Conservation (phyloP, 108 stramenopile species). For the Parietichytrium sp. region DNA sequence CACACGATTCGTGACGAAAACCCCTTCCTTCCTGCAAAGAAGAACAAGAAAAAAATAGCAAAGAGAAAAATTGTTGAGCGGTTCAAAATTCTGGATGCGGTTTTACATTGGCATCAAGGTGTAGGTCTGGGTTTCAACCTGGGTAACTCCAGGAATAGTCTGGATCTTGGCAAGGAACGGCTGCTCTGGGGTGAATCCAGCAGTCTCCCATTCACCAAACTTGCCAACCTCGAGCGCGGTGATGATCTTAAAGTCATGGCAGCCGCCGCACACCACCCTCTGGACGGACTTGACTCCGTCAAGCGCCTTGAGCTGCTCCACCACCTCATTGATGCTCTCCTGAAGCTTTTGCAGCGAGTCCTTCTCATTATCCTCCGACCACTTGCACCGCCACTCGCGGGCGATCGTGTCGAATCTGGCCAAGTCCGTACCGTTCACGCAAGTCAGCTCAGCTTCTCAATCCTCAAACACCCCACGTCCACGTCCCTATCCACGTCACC, state of each 20-base stretch:
- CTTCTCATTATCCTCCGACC: slow-evolving; percentile 5
- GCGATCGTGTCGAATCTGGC: slow-evolving; percentile 37
- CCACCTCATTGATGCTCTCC: slow-evolving; percentile 12
- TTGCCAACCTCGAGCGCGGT: background rate
- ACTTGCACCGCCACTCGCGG: slow-evolving; percentile 23
- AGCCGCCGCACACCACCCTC: slow-evolving; percentile 39
- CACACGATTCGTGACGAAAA: too few relatives aligned
- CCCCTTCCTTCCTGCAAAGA: too few relatives aligned
- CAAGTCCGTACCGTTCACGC: too few relatives aligned
- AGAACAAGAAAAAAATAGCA: too few relatives aligned
- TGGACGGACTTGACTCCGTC: slow-evolving; percentile 21
- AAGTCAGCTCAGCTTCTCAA: too few relatives aligned
- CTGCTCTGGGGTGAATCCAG: slow-evolving; percentile 70
- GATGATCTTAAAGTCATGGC: slow-evolving; percentile 35
- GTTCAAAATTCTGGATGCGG: too few relatives aligned
- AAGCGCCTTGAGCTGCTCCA: background rate
- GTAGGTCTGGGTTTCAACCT: slow-evolving; percentile 82
- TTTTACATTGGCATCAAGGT: slow-evolving; percentile 54
- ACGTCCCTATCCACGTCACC: too few relatives aligned
- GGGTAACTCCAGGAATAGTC: slow-evolving; percentile 77
- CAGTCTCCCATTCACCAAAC: slow-evolving; percentile 65
- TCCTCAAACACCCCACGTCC: too few relatives aligned
- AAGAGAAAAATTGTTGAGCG: too few relatives aligned
- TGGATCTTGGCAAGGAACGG: slow-evolving; percentile 76
- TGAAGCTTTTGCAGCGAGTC: background rate